Base-by-base conservation (phyloP, 441 rosid species). In the Populus hybrid region DNA sequence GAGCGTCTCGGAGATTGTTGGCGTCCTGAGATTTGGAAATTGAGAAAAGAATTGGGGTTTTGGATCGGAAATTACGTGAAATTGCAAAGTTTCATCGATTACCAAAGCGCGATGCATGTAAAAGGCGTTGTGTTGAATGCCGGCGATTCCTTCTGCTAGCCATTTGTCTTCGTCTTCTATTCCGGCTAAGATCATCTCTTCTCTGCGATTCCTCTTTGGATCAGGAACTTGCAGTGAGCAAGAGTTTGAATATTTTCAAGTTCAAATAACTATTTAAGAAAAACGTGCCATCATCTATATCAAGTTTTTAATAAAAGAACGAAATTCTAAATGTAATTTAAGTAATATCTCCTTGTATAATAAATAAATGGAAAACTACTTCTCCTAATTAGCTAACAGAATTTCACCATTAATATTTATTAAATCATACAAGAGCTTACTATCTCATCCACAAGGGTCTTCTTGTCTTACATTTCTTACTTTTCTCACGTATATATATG, bases 101-200 rank as follows among this genome's bases (percentile, higher is more conserved):
- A 96, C 99, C 94, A 94, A 79, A 80, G 98, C 98, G 75, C 98
- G 99, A 80, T 94, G 99, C 96, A 96, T 91, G 91, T 88, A 91
- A 74, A 94, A 96, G 79, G 99, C 97, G 86, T 94, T 94, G 84
- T 96, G 99, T 78, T 94, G 97, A 76, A 96, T 90, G 82, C 95
- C 90, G 69, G 97, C 94, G 77, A 92, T 89, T 71, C 94, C 92
- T 42, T 94, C 97, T 21, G 98, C 92, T 69, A 96, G 97, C 99
- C 98, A 96, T 81, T 92, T 96, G 70, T 96, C 99, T 83, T 96
- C 97, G 75, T 94, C 97, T 69, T 94, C 97, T 19, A 85, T 86
- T 73, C 91, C 94, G 77, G 85, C 91, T 16, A 82, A 18, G 69
- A 79, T 79, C 85, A 76, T 79, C 28, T 71, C 32, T 16, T 67